Base-by-base conservation (phyloP, 305 asterid genomes). In the Fraxinus nigra region DNA sequence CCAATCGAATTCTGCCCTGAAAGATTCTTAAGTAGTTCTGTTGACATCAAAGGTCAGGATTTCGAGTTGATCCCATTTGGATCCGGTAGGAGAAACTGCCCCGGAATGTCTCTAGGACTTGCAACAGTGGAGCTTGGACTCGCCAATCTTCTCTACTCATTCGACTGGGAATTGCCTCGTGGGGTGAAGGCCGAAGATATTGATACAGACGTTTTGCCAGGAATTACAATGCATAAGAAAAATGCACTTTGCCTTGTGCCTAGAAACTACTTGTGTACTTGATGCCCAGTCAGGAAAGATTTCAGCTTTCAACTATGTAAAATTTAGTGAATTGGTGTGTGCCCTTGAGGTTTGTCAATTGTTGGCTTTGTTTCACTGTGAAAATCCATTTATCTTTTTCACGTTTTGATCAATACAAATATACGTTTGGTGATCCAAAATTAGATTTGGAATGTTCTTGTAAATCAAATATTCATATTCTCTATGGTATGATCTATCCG, bases 161-260 rank as follows among this genome's bases (percentile, higher is more conserved):
- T 79, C 20, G 80, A 83, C 35, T 79, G 83, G 86, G 83, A 63
- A 65, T n/a, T 79, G 63, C 83, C 78, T 16, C 28, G 0, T 10
- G 78, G 83, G 28, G 56, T 43, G 24, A 72, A 28, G 33, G 43
- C 22, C 2, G 73, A 72, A 80, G 72, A 80, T 26, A n/a, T 80
- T n/a, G 83, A 80, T 35, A 28, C 16, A 2, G 48, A 79, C 13
- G 83, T 61, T 65, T 10, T 37, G 5, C 81, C 78, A 22, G 81
- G 86, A 7, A 26, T 83, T 20, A 75, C 83, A 37, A 56, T 75
- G 83, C 83, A 83, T 26, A 83, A 83, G 79, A 83, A 83, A 43
- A 83, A 14, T 46, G 59, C 83, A 18, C 83, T 83, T 28, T 65
- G 81, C n/a, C 79, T 83, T 5, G 8, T 20, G 51, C 54, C 81